A percentile compares a stretch with the other conserved stretches of the same genome.
phyloP scores from a whole-genome alignment of 2,329 filamentous ascomycete genomes.

The Sporothrix euskadiensis region DNA sequence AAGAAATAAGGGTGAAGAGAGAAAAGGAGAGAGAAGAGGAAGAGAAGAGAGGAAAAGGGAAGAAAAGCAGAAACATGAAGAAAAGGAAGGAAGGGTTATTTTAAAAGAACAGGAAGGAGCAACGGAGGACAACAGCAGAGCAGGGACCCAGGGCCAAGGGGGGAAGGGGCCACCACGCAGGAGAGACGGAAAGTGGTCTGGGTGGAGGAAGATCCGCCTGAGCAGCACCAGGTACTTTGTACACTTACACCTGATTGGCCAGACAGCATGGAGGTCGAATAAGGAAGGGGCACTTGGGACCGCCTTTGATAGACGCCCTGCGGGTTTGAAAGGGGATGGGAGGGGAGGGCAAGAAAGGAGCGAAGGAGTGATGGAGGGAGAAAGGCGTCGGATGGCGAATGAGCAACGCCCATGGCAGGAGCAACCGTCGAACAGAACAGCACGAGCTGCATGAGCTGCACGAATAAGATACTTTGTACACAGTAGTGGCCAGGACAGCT shows the following conservation, averaged over 20 bases:
- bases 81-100: conserved; percentile 31
- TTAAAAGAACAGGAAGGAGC: conserved; percentile 32
- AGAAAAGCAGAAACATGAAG: conserved; percentile 23
- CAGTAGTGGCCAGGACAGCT: neutral
- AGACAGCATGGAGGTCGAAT: conserved; percentile 20
- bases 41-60: conserved; percentile 32
- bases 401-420: conserved; percentile 4
- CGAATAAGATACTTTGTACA: neutral
- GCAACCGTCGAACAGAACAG: neutral
- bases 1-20: conserved; percentile 27
- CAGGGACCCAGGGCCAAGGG: conserved; percentile 15
- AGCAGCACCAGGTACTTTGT: conserved; percentile 25
- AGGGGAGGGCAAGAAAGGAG: neutral
- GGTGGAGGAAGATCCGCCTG: conserved; percentile 28
- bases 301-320: conserved; percentile 2
- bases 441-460: neutral
- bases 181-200: conserved; percentile 27
- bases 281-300: conserved; percentile 25
- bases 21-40: conserved; percentile 27
- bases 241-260: conserved; percentile 30
- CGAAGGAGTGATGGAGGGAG: conserved; percentile 11
- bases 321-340: conserved; percentile 10
- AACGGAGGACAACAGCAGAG: conserved; percentile 21
- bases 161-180: conserved; percentile 10
- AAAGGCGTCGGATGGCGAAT: conserved; percentile 16